Conservation (phyloP, 1,284 basidiomycete species). For the Afroboletus lepidellus region DNA sequence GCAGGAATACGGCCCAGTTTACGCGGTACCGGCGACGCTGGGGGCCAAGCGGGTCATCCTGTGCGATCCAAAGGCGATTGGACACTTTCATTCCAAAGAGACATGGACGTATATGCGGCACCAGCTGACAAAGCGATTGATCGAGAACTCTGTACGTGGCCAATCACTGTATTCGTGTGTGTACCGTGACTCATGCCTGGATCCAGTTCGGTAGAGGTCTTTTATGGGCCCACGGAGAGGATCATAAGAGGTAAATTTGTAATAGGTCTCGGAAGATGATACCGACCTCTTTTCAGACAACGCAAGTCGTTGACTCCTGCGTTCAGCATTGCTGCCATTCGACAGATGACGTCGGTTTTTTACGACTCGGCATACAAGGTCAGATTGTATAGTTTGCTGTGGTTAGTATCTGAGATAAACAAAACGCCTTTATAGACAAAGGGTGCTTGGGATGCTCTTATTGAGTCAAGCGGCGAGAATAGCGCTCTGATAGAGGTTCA, state of each 20-base stretch:
- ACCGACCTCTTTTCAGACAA: conserved; percentile 32
- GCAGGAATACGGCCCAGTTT: not conserved
- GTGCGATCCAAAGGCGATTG: conserved; percentile 37
- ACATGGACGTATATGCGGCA: conserved; percentile 47
- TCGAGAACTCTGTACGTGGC: conserved; percentile 43
- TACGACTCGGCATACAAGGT: conserved; percentile 38
- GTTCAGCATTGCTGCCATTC: conserved; percentile 13
- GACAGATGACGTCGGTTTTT: conserved; percentile 15
- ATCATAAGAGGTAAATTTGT: conserved; percentile 4
- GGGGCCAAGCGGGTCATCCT: conserved; percentile 36
- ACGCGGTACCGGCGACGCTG: conserved; percentile 38
- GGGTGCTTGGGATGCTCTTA: conserved; percentile 44
- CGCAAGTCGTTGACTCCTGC: conserved; percentile 26
- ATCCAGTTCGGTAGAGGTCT: not conserved
- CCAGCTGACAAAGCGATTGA: conserved; percentile 34
- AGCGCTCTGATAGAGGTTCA: conserved; percentile 51
- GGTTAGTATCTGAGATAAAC: no score
- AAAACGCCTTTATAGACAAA: no score
- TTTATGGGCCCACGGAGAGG: not conserved
- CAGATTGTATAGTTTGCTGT: no score
- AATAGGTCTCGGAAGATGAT: no score
- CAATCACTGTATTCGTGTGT: not conserved
- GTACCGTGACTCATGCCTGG: not conserved
- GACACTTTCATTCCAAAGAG: conserved; percentile 32
- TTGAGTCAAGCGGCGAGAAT: conserved; percentile 37